Evolutionary conservation across 139 green algal species (phyloP), one percentile per base, ranked within the genome.

Genomic region (Chlamydomonas eustigma): DNA sequence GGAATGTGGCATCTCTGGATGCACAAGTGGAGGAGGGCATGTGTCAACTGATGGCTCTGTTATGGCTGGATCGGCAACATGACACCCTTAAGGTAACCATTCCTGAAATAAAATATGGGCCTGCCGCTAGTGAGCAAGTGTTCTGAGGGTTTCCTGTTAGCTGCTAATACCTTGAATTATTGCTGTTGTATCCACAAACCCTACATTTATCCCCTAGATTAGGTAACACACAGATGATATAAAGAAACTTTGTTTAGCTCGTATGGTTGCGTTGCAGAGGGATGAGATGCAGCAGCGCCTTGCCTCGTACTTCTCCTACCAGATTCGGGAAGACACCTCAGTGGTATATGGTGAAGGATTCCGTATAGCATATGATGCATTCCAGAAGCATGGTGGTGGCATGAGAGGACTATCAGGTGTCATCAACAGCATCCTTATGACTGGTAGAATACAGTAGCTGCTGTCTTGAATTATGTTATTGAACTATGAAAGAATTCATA

Each of bases 331-430:
- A 12, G 90, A 98, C 76, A 76, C 80, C 0, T 89, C 80, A 6
- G 73, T 80, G 1, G 83, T 97, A 24, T 97, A 98, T 77, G 94
- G 94, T 1, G 94, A 96, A 2, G 93, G 94, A 12, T 97, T 98
- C 38, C 44, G 94, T 2, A 69, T 76, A 5, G 93, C 90, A 1
- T 84, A 92, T 38, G 91, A 92, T 44, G 87, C 88, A 1, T 96
- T 93, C 64, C 83, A 95, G 76, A 36, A 35, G 8, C 33, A 39
- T 28, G 66, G 66, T 33, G 66, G 66, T 8, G 66, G 66, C 35
- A 32, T 39, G 28, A 28, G 75, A 5, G 80, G 80, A 5, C 71
- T 85, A 4, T 68, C 72, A 0, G 50, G 70, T 4, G 44, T 85
- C 12, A 28, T 85, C 12, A 65, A 77, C 44, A 76, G 77, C 39